Evolutionary conservation across 2,329 filamentous ascomycete species (phyloP), one percentile per base, ranked within the genome.

Genomic region (Talaromyces rugulosus): DNA sequence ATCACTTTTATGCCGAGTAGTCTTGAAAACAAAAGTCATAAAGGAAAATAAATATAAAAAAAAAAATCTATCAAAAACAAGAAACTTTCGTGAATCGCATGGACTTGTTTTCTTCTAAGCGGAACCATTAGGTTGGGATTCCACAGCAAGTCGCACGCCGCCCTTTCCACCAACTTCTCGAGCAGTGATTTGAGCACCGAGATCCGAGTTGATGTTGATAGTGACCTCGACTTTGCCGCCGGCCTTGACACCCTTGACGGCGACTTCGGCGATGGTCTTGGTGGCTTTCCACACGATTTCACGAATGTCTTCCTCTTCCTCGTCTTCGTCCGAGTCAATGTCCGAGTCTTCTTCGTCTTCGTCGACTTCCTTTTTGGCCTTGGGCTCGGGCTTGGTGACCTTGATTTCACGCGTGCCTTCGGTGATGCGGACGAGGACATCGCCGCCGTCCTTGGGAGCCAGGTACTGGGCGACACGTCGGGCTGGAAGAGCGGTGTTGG

Each of bases 271-370:
- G 63, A 99, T 85, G 33, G 88, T 82, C 66, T 83, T 87, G 69
- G 91, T 90, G 55, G 92, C 85, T 84, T 96, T 96, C 92, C 92
- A 97, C 63, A 95, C 82, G 84, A 95, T 92, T 80, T 96, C 90
- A 66, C 93, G 85, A 71, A 88, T 84, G 60, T 96, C 92, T 40
- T 96, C 92, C 51, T 90, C 85, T 18, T 81, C 83, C 4, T 84
- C 82, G 31, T 85, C 82, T 53, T 80, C 85, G 58, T 89, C 85
- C 62, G 85, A 85, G 62, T 87, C 85, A 27, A 87, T 87, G 44
- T 86, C 84, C 1, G 84, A 83, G 54, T 86, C 85, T 42, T 85
- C 82, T 47, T 83, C 83, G 59, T 83, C 83, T 54, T 83, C 82
- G 23, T 82, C 80, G 64, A 85, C 84, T 66, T 87, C 84, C 69